These are phyloP conservation scores for Mycena floridula DNA, from an alignment of 768 basidiomycete species.

Conservation along the genomic window DNA sequence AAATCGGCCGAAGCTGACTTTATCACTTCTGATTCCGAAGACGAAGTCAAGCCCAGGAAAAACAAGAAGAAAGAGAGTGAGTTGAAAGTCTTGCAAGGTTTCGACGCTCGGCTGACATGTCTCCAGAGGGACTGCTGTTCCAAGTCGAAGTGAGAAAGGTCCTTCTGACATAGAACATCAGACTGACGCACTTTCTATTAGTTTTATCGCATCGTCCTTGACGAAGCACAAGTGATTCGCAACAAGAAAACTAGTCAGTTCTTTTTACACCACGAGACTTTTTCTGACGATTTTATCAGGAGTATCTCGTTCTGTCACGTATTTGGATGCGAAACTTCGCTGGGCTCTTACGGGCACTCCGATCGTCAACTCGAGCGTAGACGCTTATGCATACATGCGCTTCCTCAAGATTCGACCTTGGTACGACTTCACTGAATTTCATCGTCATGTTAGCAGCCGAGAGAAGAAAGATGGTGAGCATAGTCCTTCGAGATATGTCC, in stretches of 20 bases:
- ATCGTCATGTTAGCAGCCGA: constrained; percentile 24
- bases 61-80: constrained; percentile 28
- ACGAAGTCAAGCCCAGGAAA: constrained; percentile 16
- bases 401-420: constrained; percentile 40
- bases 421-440: constrained; percentile 40
- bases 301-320: constrained; percentile 46
- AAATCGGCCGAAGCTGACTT: constrained; percentile 23
- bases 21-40: constrained; percentile 29
- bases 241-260: constrained; percentile 41
- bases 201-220: constrained; percentile 49
- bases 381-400: constrained; percentile 43
- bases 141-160: constrained; percentile 34
- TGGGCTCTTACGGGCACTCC: constrained; percentile 72
- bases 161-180: neutral
- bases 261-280: neutral
- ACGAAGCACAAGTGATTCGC: constrained; percentile 53
- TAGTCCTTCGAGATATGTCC: neutral
- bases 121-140: constrained; percentile 40
- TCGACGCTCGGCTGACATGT: neutral
- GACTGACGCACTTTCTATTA: constrained; percentile 12
- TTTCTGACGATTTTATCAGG: constrained; percentile 26
- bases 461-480: constrained; percentile 50
- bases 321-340: constrained; percentile 44
- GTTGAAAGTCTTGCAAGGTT: constrained; percentile 1
- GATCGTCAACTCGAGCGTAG: constrained; percentile 55